A percentile compares a stretch with the other conserved stretches of the same genome.
These are phyloP conservation scores for Tetraselmis striata DNA, from an alignment of 139 green algal species.

Conservation along the genomic window DNA sequence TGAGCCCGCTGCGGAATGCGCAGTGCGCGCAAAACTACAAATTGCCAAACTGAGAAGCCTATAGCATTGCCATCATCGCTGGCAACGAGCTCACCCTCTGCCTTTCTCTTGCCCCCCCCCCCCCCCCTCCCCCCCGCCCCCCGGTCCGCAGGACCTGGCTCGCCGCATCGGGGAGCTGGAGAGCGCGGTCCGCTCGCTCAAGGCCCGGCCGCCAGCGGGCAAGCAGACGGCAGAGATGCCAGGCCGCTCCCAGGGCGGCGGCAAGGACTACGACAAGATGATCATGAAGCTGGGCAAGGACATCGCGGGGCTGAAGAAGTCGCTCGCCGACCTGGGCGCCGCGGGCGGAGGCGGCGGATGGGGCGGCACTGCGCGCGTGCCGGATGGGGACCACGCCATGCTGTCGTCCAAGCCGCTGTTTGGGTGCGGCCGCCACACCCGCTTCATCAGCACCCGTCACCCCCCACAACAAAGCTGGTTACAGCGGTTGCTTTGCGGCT, in stretches of 20 bases:
- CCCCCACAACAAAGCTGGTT: no score
- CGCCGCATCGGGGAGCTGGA: neutral
- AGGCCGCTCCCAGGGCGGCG: neutral
- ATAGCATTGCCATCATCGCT: neutral
- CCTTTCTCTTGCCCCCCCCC: no score
- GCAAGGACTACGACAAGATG: slow-evolving; percentile 28
- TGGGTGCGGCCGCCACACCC: no score
- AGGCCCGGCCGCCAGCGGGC: slow-evolving; percentile 15
- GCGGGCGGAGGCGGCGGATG: neutral
- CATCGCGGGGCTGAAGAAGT: slow-evolving; percentile 16
- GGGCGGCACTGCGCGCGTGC: neutral
- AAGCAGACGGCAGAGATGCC: slow-evolving; percentile 24
- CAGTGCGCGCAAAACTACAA: neutral
- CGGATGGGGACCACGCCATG: slow-evolving; percentile 48
- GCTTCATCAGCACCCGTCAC: no score
- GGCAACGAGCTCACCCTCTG: neutral
- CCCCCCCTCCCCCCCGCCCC: no score
- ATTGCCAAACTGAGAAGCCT: neutral
- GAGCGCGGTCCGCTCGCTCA: neutral
- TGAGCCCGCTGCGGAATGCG: no score
- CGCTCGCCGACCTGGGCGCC: neutral
- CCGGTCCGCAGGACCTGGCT: neutral
- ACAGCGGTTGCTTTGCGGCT: no score
- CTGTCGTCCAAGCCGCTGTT: slow-evolving; percentile 38
- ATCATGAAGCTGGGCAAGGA: slow-evolving; percentile 21